Percentiles rank a stretch among this genome's conserved stretches.
Evolutionary conservation across 2,329 filamentous ascomycete species (phyloP).

Genomic region (Apiospora koreana): DNA sequence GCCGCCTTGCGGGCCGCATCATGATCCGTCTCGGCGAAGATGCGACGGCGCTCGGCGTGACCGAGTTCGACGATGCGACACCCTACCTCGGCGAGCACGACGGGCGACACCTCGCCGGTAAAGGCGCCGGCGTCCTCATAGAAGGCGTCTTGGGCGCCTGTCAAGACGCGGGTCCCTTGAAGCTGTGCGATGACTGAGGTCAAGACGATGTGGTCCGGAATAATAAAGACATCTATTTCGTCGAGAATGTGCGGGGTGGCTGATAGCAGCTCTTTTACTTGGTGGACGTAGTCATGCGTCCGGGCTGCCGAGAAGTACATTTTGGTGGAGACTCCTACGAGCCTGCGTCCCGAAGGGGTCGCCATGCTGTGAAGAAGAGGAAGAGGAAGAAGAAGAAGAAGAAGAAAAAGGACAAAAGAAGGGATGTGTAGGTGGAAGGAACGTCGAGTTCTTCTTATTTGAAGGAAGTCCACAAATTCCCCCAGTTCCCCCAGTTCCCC

Average conservation of each 20-base stretch:
- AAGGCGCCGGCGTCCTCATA: conserved; percentile 71
- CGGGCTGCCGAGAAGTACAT: conserved; percentile 75
- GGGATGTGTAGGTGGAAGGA: too few species aligned
- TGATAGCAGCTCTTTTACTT: conserved; percentile 48
- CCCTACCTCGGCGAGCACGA: conserved; percentile 66
- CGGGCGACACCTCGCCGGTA: conserved; percentile 76
- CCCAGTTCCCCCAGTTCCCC: too few species aligned
- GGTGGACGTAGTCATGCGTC: conserved; percentile 58
- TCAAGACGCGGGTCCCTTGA: conserved; percentile 48
- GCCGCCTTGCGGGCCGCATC: conserved; percentile 68
- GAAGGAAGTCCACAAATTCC: too few species aligned
- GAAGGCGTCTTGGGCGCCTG: conserved; percentile 78
- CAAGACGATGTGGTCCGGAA: conserved; percentile 76
- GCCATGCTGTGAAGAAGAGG: neutral
- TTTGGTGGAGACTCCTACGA: conserved; percentile 75
- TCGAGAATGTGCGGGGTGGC: conserved; percentile 25
- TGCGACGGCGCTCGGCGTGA: conserved; percentile 73
- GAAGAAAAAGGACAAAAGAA: too few species aligned
- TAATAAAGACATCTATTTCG: conserved; percentile 60
- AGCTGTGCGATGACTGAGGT: conserved; percentile 52
- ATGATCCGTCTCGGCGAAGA: conserved; percentile 76
- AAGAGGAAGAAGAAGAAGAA: too few species aligned
- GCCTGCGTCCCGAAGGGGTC: conserved; percentile 29
- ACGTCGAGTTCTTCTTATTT: too few species aligned
- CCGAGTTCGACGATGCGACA: conserved; percentile 76